Evolutionary conservation across 352 stramenopile species (phyloP), one percentile per base, ranked within the genome.

Genomic region (Phytophthora uliginosa): DNA sequence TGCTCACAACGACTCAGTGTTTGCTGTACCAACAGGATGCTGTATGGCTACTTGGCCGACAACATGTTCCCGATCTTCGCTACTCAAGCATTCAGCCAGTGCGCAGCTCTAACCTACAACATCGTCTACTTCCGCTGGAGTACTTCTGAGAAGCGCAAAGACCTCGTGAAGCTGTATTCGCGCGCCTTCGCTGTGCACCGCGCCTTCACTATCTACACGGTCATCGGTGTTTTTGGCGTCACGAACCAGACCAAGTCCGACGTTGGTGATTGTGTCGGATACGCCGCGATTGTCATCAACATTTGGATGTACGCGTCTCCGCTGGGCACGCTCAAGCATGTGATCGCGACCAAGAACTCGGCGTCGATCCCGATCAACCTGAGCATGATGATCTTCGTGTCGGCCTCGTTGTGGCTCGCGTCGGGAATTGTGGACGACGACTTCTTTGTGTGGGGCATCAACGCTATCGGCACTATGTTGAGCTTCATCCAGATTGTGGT

Each of bases 231-330:
- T 17, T n/a, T 52, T 7, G 76, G 73, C 0, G 54, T 84, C 15
- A 87, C 75, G 26, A 62, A 73, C 55, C 76, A 85, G 34, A 65
- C 57, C 26, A 66, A 73, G 33, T 17, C 17, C 20, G 5, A 63
- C 9, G 69, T 76, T 38, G 64, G 55, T 1, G 57, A 66, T 20
- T 72, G 28, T 18, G 56, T 72, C 12, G 84, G 79, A 4, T 86
- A 71, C 36, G 73, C 84, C 40, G 78, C 67, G 4, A 76, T 82
- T 20, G 69, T 67, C n/a, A 79, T 84, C 51, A 85, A 76, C 28
- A 63, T 90, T 51, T 65, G 85, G 22, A 66, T 92, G 51, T 92
- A 86, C 65, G 71, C 78, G 40, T 89, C 84, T 0, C 84, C 84
- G 7, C 76, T 93, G 5, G 79, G 58, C 34, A 84, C 69, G 4